Conservation (phyloP, 495 filamentous ascomycete species). For the Apiosordaria backusii region DNA sequence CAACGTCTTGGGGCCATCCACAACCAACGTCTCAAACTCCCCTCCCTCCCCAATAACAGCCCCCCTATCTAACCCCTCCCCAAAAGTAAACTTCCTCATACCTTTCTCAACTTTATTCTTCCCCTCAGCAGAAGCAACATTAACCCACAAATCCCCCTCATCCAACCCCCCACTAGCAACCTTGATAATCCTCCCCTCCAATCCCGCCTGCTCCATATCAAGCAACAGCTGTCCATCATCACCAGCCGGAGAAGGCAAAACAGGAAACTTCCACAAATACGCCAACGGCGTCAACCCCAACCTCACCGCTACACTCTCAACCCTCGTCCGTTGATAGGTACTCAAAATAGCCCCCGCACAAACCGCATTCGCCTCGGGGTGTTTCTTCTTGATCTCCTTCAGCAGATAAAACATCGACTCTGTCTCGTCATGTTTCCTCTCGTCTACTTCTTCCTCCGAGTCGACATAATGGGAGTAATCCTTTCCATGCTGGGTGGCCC, state of each 20-base stretch:
- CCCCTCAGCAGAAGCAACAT: conserved; percentile 57
- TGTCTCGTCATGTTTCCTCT: conserved; percentile 65
- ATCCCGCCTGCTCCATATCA: conserved; percentile 73
- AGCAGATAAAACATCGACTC: conserved; percentile 79
- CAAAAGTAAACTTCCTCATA: conserved; percentile 59
- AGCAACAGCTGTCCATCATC: conserved; percentile 57
- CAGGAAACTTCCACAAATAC: conserved; percentile 86
- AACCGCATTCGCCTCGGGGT: conserved; percentile 79
- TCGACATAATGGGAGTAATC: conserved; percentile 47
- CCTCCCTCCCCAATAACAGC: conserved; percentile 88
- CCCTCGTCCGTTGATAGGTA: conserved; percentile 89
- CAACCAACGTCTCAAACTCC: conserved; percentile 90
- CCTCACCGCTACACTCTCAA: conserved; percentile 80
- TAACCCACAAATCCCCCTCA: conserved; percentile 75
- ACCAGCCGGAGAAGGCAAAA: conserved; percentile 49
- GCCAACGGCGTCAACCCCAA: conserved; percentile 75
- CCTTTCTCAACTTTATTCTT: conserved; percentile 55
- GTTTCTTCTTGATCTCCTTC: conserved; percentile 51
- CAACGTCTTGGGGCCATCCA: conserved; percentile 69
- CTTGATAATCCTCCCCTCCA: conserved; percentile 88
- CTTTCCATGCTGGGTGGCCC: conserved; percentile 60
- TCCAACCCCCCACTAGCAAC: conserved; percentile 88
- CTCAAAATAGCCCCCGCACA: conserved; percentile 89
- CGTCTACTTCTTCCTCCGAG: background rate
- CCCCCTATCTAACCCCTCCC: conserved; percentile 54